Percentiles rank a stretch among this genome's conserved stretches.
phyloP scores from a whole-genome alignment of 106 monocot species.

The Platanthera zijinensis region DNA sequence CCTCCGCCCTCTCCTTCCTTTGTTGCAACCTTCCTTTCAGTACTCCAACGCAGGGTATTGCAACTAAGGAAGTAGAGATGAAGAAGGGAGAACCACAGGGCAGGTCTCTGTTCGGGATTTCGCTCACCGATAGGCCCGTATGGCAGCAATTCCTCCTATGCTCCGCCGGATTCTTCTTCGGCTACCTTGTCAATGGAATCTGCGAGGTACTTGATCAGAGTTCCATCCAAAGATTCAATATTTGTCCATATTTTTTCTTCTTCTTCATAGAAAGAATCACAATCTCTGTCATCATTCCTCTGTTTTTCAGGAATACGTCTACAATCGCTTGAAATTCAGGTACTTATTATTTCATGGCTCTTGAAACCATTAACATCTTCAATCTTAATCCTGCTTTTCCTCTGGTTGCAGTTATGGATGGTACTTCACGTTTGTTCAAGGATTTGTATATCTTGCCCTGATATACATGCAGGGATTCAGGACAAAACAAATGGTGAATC shows the following conservation, averaged over 20 bases:
- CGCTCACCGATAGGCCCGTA: constrained; percentile 50
- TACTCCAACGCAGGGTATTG: background rate
- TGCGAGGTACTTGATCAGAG: constrained; percentile 51
- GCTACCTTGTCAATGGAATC: constrained; percentile 91
- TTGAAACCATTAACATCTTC: background rate
- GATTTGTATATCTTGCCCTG: constrained; percentile 76
- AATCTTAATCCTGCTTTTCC: background rate
- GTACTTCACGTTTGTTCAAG: constrained; percentile 97
- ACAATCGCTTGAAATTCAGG: constrained; percentile 90
- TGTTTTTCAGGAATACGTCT: constrained; percentile 90
- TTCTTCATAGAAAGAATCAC: too few relatives aligned
- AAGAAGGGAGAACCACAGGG: constrained; percentile 50
- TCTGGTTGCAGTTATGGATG: constrained; percentile 73
- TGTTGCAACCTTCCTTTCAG: background rate
- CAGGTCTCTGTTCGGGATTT: constrained; percentile 75
- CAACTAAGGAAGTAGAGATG: constrained; percentile 14
- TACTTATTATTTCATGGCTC: background rate
- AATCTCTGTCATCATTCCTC: background rate
- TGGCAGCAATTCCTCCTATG: constrained; percentile 95
- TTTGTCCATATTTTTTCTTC: background rate
- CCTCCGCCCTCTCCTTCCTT: background rate
- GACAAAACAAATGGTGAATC: constrained; percentile 82
- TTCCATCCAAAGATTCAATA: constrained; percentile 1
- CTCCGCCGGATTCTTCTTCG: constrained; percentile 93
- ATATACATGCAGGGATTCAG: constrained; percentile 76